Conservation (phyloP, 768 basidiomycete genomes). For the Tephrocybe sp. region DNA sequence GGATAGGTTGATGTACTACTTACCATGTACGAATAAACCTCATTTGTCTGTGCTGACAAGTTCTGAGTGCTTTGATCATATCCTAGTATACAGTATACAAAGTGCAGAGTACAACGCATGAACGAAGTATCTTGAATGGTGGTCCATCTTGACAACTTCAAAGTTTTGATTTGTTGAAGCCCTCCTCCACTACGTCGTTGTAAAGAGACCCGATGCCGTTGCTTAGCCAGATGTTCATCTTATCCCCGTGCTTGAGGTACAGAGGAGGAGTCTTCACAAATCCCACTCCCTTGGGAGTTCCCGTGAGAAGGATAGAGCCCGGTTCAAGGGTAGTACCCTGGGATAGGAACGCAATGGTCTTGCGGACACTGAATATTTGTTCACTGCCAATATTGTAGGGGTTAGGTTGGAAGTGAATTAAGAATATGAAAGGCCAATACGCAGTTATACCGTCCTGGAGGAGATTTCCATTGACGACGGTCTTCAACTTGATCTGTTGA, state of each 20-base stretch:
- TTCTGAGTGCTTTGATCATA: background rate
- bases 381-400: constrained; percentile 44
- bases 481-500: constrained; percentile 59
- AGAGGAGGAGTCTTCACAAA: constrained; percentile 69
- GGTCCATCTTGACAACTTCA: constrained; percentile 19
- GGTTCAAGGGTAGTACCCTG: constrained; percentile 82
- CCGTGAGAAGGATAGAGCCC: constrained; percentile 80
- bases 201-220: constrained; percentile 76
- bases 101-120: too few relatives aligned
- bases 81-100: background rate
- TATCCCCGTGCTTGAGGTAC: constrained; percentile 73
- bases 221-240: constrained; percentile 64
- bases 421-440: constrained; percentile 42
- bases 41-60: background rate
- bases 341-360: constrained; percentile 78
- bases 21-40: background rate
- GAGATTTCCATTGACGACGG: constrained; percentile 60
- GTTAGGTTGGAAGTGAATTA: background rate
- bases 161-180: constrained; percentile 36
- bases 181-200: constrained; percentile 77
- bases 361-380: constrained; percentile 77
- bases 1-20: constrained; percentile 1
- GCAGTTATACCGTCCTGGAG: constrained; percentile 79
- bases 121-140: too few relatives aligned
- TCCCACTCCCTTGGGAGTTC: constrained; percentile 81